Percentiles rank a stretch among this genome's conserved stretches.
These are phyloP conservation scores for Quaeritorhiza haematococci DNA, from an alignment of 371 early-diverging fungal species.

Conservation along the genomic window DNA sequence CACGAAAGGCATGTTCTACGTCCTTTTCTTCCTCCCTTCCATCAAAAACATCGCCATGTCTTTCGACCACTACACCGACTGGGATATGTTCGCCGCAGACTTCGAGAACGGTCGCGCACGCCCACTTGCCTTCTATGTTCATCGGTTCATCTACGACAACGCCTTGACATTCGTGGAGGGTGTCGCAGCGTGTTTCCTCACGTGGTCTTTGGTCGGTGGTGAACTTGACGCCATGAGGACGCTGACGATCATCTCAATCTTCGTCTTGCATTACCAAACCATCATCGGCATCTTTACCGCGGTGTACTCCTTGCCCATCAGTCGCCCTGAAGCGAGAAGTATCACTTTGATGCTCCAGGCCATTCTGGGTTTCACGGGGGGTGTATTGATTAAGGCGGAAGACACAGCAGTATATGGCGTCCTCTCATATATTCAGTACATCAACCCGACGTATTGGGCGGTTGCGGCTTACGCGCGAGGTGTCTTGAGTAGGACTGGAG, in stretches of 20 bases:
- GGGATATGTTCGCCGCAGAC: conserved; percentile 23
- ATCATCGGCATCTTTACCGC: conserved; percentile 19
- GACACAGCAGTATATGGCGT: conserved; percentile 17
- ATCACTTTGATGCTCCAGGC: conserved; percentile 22
- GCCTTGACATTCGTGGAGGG: conserved; percentile 16
- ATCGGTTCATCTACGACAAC: conserved; percentile 24
- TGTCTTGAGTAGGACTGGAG: no score
- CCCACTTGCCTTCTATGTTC: conserved; percentile 16
- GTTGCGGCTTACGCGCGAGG: conserved; percentile 12
- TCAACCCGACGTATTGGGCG: conserved; percentile 28
- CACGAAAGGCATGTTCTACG: conserved; percentile 23
- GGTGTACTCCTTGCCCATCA: conserved; percentile 16
- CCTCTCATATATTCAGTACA: conserved; percentile 20
- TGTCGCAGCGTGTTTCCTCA: conserved; percentile 7
- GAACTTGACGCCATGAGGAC: conserved; percentile 7
- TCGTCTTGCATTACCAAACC: conserved; percentile 24
- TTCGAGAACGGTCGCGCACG: conserved; percentile 13
- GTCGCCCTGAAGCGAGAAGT: conserved; percentile 21
- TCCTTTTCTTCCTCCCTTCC: conserved; percentile 12
- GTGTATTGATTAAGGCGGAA: conserved; percentile 23
- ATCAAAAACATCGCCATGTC: conserved; percentile 27
- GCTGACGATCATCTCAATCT: conserved; percentile 12
- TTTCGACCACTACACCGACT: conserved; percentile 32
- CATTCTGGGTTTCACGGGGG: conserved; percentile 13
- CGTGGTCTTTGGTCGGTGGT: conserved; percentile 18